A percentile compares a stretch with the other conserved stretches of the same genome.
phyloP scores from a whole-genome alignment of 495 filamentous ascomycete species.

The Penicillium fimorum region DNA sequence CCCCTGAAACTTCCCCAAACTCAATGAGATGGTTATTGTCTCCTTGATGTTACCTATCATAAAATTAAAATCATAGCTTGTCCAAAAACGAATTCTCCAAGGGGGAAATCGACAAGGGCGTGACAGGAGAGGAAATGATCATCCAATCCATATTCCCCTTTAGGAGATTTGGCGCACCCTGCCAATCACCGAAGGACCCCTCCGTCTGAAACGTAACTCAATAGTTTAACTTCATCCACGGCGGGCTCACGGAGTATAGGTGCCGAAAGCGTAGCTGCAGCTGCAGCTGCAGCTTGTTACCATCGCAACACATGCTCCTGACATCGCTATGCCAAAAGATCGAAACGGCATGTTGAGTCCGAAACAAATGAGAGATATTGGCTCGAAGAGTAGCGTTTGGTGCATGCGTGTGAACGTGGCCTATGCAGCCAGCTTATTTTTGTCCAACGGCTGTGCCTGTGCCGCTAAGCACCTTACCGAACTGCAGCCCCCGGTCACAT shows the following conservation, averaged over 20 bases:
- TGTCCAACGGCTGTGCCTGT: not conserved
- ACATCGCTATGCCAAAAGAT: constrained; percentile 5
- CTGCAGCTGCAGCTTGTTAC: constrained; percentile 21
- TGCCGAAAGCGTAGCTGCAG: constrained; percentile 19
- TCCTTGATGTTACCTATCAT: constrained; percentile 16
- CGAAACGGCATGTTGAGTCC: not conserved
- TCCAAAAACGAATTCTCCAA: constrained; percentile 11
- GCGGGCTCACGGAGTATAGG: not conserved
- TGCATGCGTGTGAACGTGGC: not conserved
- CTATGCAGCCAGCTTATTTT: not conserved
- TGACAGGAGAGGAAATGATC: constrained; percentile 19
- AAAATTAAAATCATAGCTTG: not conserved
- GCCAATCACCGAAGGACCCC: constrained; percentile 3
- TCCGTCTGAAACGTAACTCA: constrained; percentile 26
- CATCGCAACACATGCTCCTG: constrained; percentile 16
- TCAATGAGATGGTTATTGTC: not conserved
- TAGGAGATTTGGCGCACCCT: constrained; percentile 11
- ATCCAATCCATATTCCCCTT: constrained; percentile 12
- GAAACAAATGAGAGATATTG: not conserved
- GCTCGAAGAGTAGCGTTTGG: not conserved
- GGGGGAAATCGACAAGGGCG: constrained; percentile 10
- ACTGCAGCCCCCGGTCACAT: not conserved
- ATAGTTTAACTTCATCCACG: constrained; percentile 3
- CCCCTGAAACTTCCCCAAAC: constrained; percentile 1
- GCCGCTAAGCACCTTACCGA: not conserved